Evolutionary conservation across 2,329 filamentous ascomycete species (phyloP).

Genomic region (Sclerotinia spermophila): DNA sequence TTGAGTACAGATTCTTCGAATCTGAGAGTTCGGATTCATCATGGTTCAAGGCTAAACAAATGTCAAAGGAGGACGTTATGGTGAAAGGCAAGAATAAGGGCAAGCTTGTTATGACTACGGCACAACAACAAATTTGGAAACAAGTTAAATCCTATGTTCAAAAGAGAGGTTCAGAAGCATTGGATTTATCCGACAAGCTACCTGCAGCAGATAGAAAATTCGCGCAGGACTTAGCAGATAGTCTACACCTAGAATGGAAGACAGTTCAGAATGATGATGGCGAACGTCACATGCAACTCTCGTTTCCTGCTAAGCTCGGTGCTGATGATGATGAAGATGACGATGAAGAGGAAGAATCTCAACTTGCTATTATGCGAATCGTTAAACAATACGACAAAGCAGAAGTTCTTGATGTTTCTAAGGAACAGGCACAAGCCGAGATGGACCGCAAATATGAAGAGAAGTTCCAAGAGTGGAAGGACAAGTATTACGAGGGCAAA

Average conservation of each 20-base stretch:
- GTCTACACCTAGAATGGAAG: conserved; percentile 62
- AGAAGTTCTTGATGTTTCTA: conserved; percentile 72
- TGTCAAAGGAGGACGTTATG: conserved; percentile 65
- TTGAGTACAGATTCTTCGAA: conserved; percentile 92
- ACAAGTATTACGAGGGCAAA: conserved; percentile 86
- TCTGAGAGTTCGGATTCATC: conserved; percentile 80
- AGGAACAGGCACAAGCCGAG: conserved; percentile 73
- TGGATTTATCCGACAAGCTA: conserved; percentile 73
- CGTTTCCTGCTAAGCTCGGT: conserved; percentile 48
- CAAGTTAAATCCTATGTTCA: conserved; percentile 79
- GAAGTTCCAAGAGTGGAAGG: conserved; percentile 91
- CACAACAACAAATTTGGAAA: conserved; percentile 79
- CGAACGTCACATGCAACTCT: conserved; percentile 62
- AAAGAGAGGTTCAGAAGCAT: conserved; percentile 57
- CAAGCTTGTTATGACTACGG: conserved; percentile 71
- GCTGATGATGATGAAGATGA: conserved; percentile 60
- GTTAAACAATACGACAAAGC: conserved; percentile 90
- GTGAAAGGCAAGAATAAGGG: conserved; percentile 58
- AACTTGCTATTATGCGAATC: conserved; percentile 77
- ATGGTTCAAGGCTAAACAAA: conserved; percentile 87
- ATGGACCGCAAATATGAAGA: conserved; percentile 84
- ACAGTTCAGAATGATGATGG: conserved; percentile 61
- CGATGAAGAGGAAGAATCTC: conserved; percentile 71
- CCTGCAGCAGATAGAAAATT: conserved; percentile 87
- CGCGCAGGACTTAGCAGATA: conserved; percentile 77